These are phyloP conservation scores for Yarrowia hollandica DNA, from an alignment of 805 yeast genomes.

Conservation along the genomic window DNA sequence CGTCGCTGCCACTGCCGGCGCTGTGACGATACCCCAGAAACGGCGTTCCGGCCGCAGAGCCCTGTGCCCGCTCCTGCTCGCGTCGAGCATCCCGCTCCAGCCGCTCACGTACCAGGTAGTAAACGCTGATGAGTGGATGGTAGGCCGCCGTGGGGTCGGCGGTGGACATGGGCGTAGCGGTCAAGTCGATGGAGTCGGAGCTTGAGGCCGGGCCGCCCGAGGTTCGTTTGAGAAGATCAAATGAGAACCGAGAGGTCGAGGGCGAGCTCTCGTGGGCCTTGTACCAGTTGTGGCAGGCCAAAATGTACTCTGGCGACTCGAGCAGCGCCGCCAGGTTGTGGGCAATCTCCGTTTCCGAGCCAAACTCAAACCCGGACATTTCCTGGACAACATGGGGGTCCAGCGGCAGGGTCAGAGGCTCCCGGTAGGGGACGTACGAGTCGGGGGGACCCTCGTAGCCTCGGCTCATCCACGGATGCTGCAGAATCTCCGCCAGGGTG, in stretches of 20 bases:
- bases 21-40: background rate
- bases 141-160: conserved; percentile 79
- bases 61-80: conserved; percentile 1
- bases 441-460: conserved; percentile 76
- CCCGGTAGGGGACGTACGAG: conserved; percentile 72
- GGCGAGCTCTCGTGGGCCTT: conserved; percentile 34
- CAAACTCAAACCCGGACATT: conserved; percentile 78
- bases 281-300: conserved; percentile 64
- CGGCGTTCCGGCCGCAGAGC: background rate
- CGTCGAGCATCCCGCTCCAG: conserved; percentile 54
- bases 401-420: conserved; percentile 70
- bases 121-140: conserved; percentile 86
- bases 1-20: background rate
- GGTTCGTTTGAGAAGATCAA: conserved; percentile 30
- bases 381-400: conserved; percentile 67
- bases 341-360: conserved; percentile 59
- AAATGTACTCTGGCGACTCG: conserved; percentile 63
- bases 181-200: background rate
- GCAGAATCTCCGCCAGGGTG: conserved; percentile 68
- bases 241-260: conserved; percentile 17
- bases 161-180: conserved; percentile 3
- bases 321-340: conserved; percentile 59
- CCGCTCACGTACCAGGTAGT: conserved; percentile 85
- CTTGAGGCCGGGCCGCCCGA: conserved; percentile 30
- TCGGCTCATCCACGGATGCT: conserved; percentile 92